Percentiles rank a stretch among this genome's conserved stretches.
Evolutionary conservation across 257 asterid genomes (phyloP).

Genomic region (Solanum sparsipilum): DNA sequence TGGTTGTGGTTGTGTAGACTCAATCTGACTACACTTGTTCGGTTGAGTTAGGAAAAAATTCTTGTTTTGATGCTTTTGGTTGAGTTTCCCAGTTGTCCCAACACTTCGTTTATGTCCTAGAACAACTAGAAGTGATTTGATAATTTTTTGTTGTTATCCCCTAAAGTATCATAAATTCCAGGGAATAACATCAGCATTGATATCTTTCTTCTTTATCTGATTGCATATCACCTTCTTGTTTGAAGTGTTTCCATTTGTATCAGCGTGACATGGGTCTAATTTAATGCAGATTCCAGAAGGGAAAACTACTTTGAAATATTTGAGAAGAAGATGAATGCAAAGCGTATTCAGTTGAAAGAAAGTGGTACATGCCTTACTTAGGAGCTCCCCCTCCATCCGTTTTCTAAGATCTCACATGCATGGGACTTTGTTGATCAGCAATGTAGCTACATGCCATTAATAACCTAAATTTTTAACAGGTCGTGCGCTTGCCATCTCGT

Average conservation of each 20-base stretch:
- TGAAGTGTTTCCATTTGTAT: constrained; percentile 2
- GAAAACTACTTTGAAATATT: constrained; percentile 66
- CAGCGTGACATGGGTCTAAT: constrained; percentile 2
- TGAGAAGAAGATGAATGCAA: constrained; percentile 86
- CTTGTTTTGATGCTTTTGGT: neutral
- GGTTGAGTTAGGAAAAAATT: neutral
- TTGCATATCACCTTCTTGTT: neutral
- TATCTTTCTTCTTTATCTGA: neutral
- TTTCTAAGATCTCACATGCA: neutral
- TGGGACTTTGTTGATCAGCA: neutral
- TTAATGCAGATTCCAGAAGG: constrained; percentile 65
- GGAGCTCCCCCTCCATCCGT: neutral
- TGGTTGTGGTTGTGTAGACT: neutral
- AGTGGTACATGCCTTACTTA: constrained; percentile 49
- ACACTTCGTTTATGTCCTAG: neutral
- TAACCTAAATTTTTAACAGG: constrained; percentile 46
- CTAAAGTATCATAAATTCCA: neutral
- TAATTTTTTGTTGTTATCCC: neutral
- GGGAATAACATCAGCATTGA: neutral
- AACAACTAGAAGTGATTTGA: neutral
- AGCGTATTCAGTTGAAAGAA: constrained; percentile 55
- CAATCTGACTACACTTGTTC: neutral
- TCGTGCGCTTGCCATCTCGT: constrained; percentile 87
- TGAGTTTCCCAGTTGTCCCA: neutral
- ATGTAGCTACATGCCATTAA: constrained; percentile 9